Evolutionary conservation across 2,329 filamentous ascomycete species (phyloP).

Genomic region (Fusarium pilosicola): DNA sequence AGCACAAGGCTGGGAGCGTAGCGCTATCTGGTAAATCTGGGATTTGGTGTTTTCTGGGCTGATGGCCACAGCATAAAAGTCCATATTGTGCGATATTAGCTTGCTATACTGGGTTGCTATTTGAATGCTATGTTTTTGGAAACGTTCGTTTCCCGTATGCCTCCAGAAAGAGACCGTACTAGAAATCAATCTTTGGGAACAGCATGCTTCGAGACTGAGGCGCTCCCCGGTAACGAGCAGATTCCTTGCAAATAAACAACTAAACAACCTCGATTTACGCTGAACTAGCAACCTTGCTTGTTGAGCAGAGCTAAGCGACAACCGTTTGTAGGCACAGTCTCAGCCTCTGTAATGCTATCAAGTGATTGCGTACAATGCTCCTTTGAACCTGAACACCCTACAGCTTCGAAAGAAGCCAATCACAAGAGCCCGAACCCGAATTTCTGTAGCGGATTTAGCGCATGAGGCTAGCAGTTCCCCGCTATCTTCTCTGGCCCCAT

Average conservation of each 20-base stretch:
- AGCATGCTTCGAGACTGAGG: fast-evolving
- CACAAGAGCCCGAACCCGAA: fast-evolving
- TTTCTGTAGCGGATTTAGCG: background rate
- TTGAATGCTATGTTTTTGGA: background rate
- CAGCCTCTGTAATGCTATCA: fast-evolving
- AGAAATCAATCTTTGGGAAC: fast-evolving
- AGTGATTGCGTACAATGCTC: fast-evolving
- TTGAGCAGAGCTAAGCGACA: fast-evolving
- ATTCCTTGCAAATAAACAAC: too few relatives aligned
- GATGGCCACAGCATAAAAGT: background rate
- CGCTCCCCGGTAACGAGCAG: too few relatives aligned
- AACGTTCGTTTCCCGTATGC: background rate
- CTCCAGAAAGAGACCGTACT: background rate
- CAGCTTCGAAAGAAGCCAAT: fast-evolving
- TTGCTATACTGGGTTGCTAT: background rate
- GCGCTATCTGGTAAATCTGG: too few relatives aligned
- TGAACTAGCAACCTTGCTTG: background rate
- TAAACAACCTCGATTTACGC: too few relatives aligned
- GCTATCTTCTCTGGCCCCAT: background rate
- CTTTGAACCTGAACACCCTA: background rate
- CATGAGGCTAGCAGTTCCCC: background rate
- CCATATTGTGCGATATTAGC: background rate
- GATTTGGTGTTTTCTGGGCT: background rate
- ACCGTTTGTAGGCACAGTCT: fast-evolving
- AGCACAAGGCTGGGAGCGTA: fast-evolving